Evolutionary conservation across 805 yeast species (phyloP), one percentile per base, ranked within the genome.

Genomic region (Candida namnaoensis): DNA sequence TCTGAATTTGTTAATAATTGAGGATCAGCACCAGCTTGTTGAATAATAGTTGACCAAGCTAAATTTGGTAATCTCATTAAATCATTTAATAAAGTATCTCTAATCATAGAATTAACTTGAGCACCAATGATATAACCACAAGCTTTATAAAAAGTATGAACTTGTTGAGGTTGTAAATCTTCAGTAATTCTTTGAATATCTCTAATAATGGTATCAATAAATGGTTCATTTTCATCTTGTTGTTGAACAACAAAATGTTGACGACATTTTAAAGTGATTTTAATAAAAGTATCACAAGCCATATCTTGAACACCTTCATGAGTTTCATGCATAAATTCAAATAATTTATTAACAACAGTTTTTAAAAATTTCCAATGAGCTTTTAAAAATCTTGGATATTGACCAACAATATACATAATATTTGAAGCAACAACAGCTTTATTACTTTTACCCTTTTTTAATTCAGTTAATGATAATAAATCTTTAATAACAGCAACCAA

Each of bases 301-400:
- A 93, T 93, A 64, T 93, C 99, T 68, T 93, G 99, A 47, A 93
- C 99, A 69, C 99, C 99, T 64, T 91, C 99, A 64, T 93, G 99
- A n/a, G 97, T 88, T 72, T 93, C 99, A 68, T 93, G 98, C 99
- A 93, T 93, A 58, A 93, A 93, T 63, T 93, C 99, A 63, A 93
- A 93, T 54, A 93, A 73, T 64, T 93, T 93, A 65, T 87, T 82
- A 46, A 93, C 91, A 36, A 93, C 99, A 0, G 98, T 93, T 62
- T 90, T 91, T 60, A 93, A 68, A 55, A 93, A 93, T 62, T 86
- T 88, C 99, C 99, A 93, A 61, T 93, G 99, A 8, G 98, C 98
- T 55, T 90, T 90, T 59, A 93, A 72, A 58, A 93, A 93, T 60
- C 99, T 74, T 41, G 99, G 99, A 60, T 93, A 93, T 67, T 93